These are phyloP conservation scores for Lithocarpus polystachyus DNA, from an alignment of 306 rosid species.

Conservation along the genomic window DNA sequence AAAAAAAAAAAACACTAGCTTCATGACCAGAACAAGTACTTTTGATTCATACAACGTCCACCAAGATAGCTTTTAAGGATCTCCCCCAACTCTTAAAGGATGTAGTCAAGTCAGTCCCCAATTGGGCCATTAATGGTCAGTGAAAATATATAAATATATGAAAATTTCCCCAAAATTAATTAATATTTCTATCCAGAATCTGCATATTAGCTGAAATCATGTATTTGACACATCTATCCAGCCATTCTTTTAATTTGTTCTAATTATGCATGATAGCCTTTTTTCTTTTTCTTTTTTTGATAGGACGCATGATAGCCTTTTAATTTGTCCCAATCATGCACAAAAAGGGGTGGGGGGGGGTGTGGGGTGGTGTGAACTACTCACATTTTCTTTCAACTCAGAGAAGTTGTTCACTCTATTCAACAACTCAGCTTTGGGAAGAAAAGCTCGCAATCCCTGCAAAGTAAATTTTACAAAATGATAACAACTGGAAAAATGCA, in stretches of 20 bases:
- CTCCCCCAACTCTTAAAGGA: not conserved
- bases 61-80: not conserved
- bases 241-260: not conserved
- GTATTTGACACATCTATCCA: not conserved
- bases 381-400: conserved; percentile 78
- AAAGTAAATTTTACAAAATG: conserved; percentile 17
- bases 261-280: not conserved
- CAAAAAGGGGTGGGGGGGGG: no score
- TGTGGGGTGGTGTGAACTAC: no score
- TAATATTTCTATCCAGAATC: not conserved
- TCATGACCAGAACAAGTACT: not conserved
- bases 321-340: not conserved
- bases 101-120: not conserved
- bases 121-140: not conserved
- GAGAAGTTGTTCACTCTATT: conserved; percentile 69
- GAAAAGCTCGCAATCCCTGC: conserved; percentile 90
- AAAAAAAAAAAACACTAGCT: not conserved
- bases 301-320: not conserved
- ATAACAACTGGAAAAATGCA: conserved; percentile 9
- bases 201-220: not conserved
- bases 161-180: not conserved
- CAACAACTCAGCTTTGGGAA: conserved; percentile 83
- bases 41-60: not conserved
- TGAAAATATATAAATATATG: not conserved
- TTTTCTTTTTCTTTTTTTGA: no score